phyloP scores from a whole-genome alignment of 495 filamentous ascomycete genomes.

The Penicillium antarcticum region DNA sequence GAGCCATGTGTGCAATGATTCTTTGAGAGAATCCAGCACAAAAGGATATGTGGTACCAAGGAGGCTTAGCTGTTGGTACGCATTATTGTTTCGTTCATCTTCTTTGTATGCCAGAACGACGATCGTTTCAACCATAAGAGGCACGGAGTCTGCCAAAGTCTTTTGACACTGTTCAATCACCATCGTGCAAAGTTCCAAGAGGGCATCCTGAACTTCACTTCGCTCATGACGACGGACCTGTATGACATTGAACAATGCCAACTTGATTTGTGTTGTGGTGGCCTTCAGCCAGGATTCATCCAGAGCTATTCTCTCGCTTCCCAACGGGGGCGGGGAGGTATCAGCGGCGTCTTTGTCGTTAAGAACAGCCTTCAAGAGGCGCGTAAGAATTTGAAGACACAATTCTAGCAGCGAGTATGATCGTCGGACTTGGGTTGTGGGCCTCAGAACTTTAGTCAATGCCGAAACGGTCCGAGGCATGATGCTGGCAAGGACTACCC shows the following conservation, averaged over 20 bases:
- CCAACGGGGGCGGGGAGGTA: conserved; percentile 22
- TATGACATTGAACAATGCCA: conserved; percentile 76
- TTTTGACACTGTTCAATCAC: conserved; percentile 73
- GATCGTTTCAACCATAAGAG: conserved; percentile 76
- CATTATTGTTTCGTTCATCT: conserved; percentile 33
- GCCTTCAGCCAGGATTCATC: conserved; percentile 74
- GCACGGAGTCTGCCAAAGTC: conserved; percentile 66
- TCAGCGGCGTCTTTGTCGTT: conserved; percentile 47
- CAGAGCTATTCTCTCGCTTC: conserved; percentile 32
- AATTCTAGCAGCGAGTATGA: conserved; percentile 61
- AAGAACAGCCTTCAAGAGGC: conserved; percentile 61
- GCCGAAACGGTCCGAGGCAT: conserved; percentile 86
- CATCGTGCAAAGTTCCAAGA: conserved; percentile 66
- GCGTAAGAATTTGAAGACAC: conserved; percentile 57
- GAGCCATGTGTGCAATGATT: conserved; percentile 76
- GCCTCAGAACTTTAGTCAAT: conserved; percentile 70
- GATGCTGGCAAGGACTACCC: conserved; percentile 72
- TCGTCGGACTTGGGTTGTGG: conserved; percentile 59
- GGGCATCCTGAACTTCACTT: conserved; percentile 62
- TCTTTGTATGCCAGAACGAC: conserved; percentile 64
- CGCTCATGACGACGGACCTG: conserved; percentile 73
- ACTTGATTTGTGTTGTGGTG: conserved; percentile 77
- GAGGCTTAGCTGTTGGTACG: conserved; percentile 49
- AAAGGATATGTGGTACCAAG: conserved; percentile 60
- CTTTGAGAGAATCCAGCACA: conserved; percentile 66